phyloP scores from a whole-genome alignment of 768 basidiomycete genomes.

The Boletus rufocinnamomeus region DNA sequence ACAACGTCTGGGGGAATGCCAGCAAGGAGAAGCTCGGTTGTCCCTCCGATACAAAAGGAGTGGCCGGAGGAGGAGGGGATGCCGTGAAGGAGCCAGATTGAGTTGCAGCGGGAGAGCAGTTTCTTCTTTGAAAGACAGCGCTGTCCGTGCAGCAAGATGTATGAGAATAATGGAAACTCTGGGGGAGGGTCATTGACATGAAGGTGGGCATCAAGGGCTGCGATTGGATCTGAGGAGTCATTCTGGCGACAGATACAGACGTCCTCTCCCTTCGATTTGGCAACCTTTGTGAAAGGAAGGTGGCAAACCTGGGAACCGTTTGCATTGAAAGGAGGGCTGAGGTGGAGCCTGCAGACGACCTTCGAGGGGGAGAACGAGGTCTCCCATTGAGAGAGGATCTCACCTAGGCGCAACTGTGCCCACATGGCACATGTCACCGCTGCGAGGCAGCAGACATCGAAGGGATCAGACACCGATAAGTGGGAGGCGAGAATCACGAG shows the following conservation, averaged over 20 bases:
- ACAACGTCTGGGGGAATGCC: too few species aligned
- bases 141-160: neutral
- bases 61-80: too few species aligned
- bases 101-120: too few species aligned
- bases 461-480: neutral
- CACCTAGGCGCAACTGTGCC: neutral
- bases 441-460: neutral
- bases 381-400: neutral
- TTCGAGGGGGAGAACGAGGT: neutral
- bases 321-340: neutral
- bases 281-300: constrained; percentile 20
- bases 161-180: constrained; percentile 1
- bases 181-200: constrained; percentile 1
- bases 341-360: neutral
- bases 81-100: too few species aligned
- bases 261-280: constrained; percentile 30
- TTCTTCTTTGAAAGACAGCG: too few species aligned
- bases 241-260: constrained; percentile 35
- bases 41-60: too few species aligned
- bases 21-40: too few species aligned
- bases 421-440: neutral
- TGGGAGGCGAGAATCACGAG: neutral
- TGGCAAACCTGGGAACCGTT: neutral
- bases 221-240: constrained; percentile 22
- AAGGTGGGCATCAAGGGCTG: constrained; percentile 14